A percentile compares a stretch with the other conserved stretches of the same genome.
Conservation (phyloP, 2,329 filamentous ascomycete species). For the Aspergillus spinulosporus region DNA sequence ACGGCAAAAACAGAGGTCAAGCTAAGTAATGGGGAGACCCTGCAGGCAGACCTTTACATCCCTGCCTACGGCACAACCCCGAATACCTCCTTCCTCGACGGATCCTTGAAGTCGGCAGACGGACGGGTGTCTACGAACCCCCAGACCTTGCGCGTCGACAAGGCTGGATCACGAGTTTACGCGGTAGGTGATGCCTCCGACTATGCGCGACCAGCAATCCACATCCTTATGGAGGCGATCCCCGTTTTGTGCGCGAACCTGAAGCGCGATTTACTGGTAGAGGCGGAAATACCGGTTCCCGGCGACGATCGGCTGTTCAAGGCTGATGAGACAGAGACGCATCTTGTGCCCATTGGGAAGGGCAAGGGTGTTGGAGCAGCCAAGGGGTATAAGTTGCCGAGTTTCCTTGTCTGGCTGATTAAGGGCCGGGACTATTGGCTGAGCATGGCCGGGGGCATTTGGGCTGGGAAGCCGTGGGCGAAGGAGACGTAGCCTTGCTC, state of each 20-base stretch:
- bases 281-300: slow-evolving; percentile 27
- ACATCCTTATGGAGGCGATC: slow-evolving; percentile 44
- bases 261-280: slow-evolving; percentile 48
- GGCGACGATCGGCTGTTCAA: slow-evolving; percentile 37
- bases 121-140: slow-evolving; percentile 43
- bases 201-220: slow-evolving; percentile 45
- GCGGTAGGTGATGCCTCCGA: slow-evolving; percentile 50
- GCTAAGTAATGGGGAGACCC: slow-evolving; percentile 42
- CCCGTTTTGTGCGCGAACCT: slow-evolving; percentile 52
- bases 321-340: slow-evolving; percentile 48
- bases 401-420: slow-evolving; percentile 51
- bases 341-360: slow-evolving; percentile 51
- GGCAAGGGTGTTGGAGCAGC: slow-evolving; percentile 49
- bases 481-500: slow-evolving; percentile 40
- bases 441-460: slow-evolving; percentile 50
- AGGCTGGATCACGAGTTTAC: slow-evolving; percentile 45
- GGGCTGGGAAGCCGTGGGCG: slow-evolving; percentile 55
- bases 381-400: slow-evolving; percentile 47
- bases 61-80: slow-evolving; percentile 46
- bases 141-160: slow-evolving; percentile 41
- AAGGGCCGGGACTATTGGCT: slow-evolving; percentile 57
- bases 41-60: slow-evolving; percentile 52
- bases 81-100: slow-evolving; percentile 45
- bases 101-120: slow-evolving; percentile 33
- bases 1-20: slow-evolving; percentile 35